Base-by-base conservation (phyloP, 169 alveolate genomes). In the Plasmodium knowlesi region DNA sequence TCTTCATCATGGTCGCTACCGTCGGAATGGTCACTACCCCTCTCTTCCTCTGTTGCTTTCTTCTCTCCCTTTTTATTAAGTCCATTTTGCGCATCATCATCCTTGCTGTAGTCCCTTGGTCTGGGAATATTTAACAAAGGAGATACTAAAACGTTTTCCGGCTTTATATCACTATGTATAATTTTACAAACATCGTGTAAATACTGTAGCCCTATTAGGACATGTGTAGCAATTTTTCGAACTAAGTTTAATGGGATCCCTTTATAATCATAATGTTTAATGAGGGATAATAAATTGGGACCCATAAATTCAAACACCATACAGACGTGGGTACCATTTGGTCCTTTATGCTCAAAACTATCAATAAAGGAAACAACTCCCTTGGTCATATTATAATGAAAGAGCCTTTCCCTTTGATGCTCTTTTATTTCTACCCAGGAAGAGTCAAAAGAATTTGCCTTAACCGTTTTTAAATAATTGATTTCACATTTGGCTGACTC, bases 151-250 rank as follows among this genome's bases (percentile, higher is more conserved):
- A 99, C 99, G 95, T 99, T 99, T 95, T 99, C 99, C 28, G 99
- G 99, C 96, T 99, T 99, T 89, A 99, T 96, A 96, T 99, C 99
- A 12, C 99, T 99, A 95, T 99, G 99, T 91, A 99, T 99, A 74
- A 99, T 98, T 83, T 99, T 98, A 84, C 99, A 98, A 82, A 98
- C 97, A 57, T 99, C 97, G 92, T 98, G 99, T 74, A 99, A 97
- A 95, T 98, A 99, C 95, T 99, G 99, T 61, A 99, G 95, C 14
- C 99, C 99, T 82, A 99, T 96, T 81, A 99, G 95, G 14, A 99
- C 98, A 93, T 99, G 99, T 37, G 98, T 97, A 19, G 99, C 98
- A 54, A 99, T 98, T 96, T 97, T 98, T 84, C 99, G 96, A 43
- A 98, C 99, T 82, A 98, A 96, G 67, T 97, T 98, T 80, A 99